Conservation (phyloP, 495 filamentous ascomycete species). For the Podospora anserina region DNA sequence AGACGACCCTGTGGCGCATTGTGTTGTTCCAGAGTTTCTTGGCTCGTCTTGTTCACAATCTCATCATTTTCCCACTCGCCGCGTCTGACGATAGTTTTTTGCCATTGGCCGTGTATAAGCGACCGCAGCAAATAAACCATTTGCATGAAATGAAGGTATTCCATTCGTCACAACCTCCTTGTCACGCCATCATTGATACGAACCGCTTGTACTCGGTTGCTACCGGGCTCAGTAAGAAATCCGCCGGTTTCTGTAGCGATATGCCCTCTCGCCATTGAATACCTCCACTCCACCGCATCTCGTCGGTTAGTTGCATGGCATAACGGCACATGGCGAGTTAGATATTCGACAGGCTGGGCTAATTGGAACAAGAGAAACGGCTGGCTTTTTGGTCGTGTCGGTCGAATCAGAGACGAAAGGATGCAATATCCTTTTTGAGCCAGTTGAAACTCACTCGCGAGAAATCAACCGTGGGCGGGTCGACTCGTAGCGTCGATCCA, state of each 20-base stretch:
- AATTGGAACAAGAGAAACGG: background rate
- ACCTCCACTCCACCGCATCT: background rate
- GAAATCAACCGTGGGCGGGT: background rate
- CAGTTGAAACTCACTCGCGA: background rate
- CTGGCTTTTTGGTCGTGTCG: background rate
- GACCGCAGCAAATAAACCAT: background rate
- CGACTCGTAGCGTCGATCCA: background rate
- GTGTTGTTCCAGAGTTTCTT: background rate
- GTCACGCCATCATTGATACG: background rate
- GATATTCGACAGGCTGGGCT: background rate
- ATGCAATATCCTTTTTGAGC: background rate
- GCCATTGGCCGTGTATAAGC: background rate
- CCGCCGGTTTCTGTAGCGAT: background rate
- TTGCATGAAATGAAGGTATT: background rate
- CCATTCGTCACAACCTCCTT: background rate
- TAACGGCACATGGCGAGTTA: background rate
- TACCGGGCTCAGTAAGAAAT: background rate
- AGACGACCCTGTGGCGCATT: background rate
- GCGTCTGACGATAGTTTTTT: background rate
- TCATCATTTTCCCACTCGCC: background rate
- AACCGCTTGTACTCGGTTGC: background rate
- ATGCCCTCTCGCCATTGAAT: background rate
- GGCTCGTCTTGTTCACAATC: background rate
- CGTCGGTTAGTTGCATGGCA: background rate
- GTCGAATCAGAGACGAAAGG: background rate